A percentile compares a stretch with the other conserved stretches of the same genome.
phyloP scores from a whole-genome alignment of 306 rosid genomes.

The Erythrophleum fordii region DNA sequence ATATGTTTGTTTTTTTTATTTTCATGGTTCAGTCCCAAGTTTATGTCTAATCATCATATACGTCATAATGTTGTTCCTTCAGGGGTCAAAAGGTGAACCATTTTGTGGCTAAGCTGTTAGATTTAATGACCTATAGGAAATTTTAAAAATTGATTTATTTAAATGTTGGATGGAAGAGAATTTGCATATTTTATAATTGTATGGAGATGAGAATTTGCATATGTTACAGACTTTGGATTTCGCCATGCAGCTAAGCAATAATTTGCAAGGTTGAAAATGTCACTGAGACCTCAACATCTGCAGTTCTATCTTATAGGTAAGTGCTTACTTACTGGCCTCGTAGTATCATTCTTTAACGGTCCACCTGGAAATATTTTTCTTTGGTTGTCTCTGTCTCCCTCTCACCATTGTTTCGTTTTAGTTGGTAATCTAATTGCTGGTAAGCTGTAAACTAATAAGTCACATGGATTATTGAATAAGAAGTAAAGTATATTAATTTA shows the following conservation, averaged over 20 bases:
- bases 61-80: slow-evolving; percentile 81
- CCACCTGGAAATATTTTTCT: neutral
- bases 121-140: neutral
- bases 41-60: slow-evolving; percentile 74
- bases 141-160: neutral
- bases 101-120: slow-evolving; percentile 31
- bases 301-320: slow-evolving; percentile 73
- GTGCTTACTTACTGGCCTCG: slow-evolving; percentile 38
- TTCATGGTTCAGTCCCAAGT: too few species aligned
- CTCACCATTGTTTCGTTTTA: slow-evolving; percentile 3
- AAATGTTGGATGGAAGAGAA: neutral
- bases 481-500: neutral
- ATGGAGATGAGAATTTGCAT: slow-evolving; percentile 2
- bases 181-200: slow-evolving; percentile 7
- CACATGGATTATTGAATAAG: slow-evolving; percentile 1
- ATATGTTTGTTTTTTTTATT: too few species aligned
- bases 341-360: neutral
- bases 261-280: slow-evolving; percentile 74
- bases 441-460: neutral
- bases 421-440: neutral
- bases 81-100: slow-evolving; percentile 79
- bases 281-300: slow-evolving; percentile 65
- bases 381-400: neutral
- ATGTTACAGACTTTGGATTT: slow-evolving; percentile 33
- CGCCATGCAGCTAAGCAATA: slow-evolving; percentile 71